phyloP scores from a whole-genome alignment of 139 green algal species.

The Marvania coccoides region DNA sequence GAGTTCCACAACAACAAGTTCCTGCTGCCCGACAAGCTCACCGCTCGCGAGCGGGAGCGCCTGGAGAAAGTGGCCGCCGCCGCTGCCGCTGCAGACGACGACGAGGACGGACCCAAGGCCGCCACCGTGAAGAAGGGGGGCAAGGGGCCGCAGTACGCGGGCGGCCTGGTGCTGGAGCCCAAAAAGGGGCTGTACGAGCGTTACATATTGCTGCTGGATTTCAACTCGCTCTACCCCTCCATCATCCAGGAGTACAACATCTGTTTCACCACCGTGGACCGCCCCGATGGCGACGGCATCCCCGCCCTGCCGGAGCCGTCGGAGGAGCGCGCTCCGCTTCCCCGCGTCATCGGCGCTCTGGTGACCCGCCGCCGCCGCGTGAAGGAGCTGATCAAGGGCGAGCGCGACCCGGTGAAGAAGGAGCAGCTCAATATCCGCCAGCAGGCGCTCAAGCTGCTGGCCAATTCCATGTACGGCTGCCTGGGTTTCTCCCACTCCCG shows the following conservation, averaged over 20 bases:
- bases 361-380: slow-evolving; percentile 71
- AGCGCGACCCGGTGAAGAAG: slow-evolving; percentile 56
- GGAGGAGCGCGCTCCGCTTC: slow-evolving; percentile 55
- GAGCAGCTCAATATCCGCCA: slow-evolving; percentile 65
- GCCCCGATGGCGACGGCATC: slow-evolving; percentile 32
- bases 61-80: slow-evolving; percentile 16
- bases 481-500: slow-evolving; percentile 86
- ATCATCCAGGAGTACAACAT: slow-evolving; percentile 99
- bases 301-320: slow-evolving; percentile 20
- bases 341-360: slow-evolving; percentile 46
- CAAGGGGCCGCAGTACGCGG: slow-evolving; percentile 63
- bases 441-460: slow-evolving; percentile 92
- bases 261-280: slow-evolving; percentile 95
- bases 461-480: slow-evolving; percentile 98
- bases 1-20: slow-evolving; percentile 98
- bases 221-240: slow-evolving; percentile 98
- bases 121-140: slow-evolving; percentile 21
- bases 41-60: slow-evolving; percentile 44
- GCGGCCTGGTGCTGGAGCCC: slow-evolving; percentile 96
- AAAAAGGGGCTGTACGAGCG: slow-evolving; percentile 98
- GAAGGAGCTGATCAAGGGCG: slow-evolving; percentile 69
- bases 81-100: neutral
- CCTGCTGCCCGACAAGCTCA: slow-evolving; percentile 90
- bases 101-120: neutral
- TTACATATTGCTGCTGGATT: slow-evolving; percentile 95